A percentile compares a stretch with the other conserved stretches of the same genome.
These are phyloP conservation scores for Fabrea salina DNA, from an alignment of 169 alveolate species.

Conservation along the genomic window DNA sequence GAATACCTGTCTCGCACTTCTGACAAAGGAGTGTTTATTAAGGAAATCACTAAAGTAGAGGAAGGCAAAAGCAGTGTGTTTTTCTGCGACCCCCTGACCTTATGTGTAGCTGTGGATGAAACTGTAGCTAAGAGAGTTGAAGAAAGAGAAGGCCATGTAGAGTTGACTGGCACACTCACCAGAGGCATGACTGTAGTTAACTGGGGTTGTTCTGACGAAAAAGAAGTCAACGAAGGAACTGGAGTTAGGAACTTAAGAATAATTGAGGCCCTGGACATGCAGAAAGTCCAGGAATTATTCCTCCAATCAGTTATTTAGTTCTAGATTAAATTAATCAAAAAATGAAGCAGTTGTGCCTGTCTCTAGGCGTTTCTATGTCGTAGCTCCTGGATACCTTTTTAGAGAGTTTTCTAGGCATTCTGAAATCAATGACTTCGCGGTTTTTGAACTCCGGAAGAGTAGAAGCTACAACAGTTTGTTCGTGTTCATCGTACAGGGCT, in stretches of 20 bases:
- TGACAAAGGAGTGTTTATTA: conserved; percentile 10
- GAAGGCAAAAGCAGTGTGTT: conserved; percentile 39
- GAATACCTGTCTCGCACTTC: not conserved
- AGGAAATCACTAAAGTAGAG: conserved; percentile 28
- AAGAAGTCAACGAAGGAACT: not conserved
- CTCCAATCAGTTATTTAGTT: not conserved
- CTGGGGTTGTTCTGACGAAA: conserved; percentile 24
- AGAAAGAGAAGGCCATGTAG: conserved; percentile 27
- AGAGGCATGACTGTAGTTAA: conserved; percentile 39
- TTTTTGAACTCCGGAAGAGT: too few species aligned
- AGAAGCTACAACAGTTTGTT: too few species aligned
- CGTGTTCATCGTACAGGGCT: too few species aligned
- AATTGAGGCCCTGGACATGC: conserved; percentile 9
- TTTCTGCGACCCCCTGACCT: conserved; percentile 40
- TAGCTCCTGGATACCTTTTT: too few species aligned
- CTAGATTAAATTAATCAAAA: too few species aligned
- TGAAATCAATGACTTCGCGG: too few species aligned
- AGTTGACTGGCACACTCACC: conserved; percentile 24
- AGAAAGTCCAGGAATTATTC: not conserved
- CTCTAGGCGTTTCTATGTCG: too few species aligned
- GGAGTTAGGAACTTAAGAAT: not conserved
- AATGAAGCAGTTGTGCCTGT: too few species aligned
- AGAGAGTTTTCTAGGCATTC: too few species aligned
- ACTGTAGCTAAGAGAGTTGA: not conserved
- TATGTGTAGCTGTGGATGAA: conserved; percentile 26